phyloP scores from a whole-genome alignment of 1,284 basidiomycete species.

The Boletus holoroseus region DNA sequence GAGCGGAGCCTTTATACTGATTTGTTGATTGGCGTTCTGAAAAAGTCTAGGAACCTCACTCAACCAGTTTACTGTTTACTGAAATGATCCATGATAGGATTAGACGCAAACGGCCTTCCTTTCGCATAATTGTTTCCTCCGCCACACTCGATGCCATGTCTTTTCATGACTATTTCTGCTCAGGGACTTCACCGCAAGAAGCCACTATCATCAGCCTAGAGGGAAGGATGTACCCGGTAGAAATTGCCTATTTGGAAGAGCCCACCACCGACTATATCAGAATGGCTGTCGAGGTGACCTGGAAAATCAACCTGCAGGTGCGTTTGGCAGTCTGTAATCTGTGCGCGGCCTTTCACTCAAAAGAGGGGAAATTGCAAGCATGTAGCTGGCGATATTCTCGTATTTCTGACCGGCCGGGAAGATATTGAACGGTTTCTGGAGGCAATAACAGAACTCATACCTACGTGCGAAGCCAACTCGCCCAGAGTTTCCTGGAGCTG shows the following conservation, averaged over 20 bases:
- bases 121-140: constrained; percentile 89
- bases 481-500: constrained; percentile 5
- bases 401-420: constrained; percentile 95
- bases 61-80: constrained; percentile 12
- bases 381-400: constrained; percentile 82
- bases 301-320: constrained; percentile 83
- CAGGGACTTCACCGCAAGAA: constrained; percentile 44
- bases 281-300: constrained; percentile 78
- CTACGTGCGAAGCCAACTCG: constrained; percentile 47
- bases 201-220: constrained; percentile 84
- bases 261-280: constrained; percentile 78
- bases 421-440: constrained; percentile 91
- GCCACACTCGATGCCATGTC: constrained; percentile 91
- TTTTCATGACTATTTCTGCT: constrained; percentile 85
- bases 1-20: constrained; percentile 95
- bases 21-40: constrained; percentile 84
- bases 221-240: constrained; percentile 89
- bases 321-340: background rate
- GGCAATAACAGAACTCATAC: constrained; percentile 70
- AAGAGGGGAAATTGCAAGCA: constrained; percentile 37
- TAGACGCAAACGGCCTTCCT: constrained; percentile 78
- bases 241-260: constrained; percentile 71
- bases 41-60: constrained; percentile 56
- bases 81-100: constrained; percentile 49
- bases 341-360: constrained; percentile 1